These are phyloP conservation scores for Candida dubliniensis DNA, from an alignment of 1,139 yeast species.

Conservation along the genomic window DNA sequence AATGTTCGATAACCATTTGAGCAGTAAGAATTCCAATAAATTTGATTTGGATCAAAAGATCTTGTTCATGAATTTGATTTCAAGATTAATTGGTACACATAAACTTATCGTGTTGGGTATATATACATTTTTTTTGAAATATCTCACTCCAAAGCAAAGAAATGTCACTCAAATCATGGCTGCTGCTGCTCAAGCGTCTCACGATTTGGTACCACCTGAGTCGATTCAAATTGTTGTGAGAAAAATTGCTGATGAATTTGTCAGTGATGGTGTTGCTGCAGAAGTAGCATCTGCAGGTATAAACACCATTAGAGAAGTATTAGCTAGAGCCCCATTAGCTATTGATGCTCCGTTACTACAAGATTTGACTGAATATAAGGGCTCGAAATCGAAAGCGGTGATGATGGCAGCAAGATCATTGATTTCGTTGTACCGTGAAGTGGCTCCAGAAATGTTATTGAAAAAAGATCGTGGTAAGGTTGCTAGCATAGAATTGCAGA, in stretches of 20 bases:
- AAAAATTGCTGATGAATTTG: conserved; percentile 95
- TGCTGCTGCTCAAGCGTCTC: conserved; percentile 94
- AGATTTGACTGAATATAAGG: conserved; percentile 86
- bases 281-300: conserved; percentile 98
- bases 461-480: conserved; percentile 90
- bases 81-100: conserved; percentile 90
- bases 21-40: conserved; percentile 63
- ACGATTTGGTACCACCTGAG: conserved; percentile 96
- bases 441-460: conserved; percentile 93
- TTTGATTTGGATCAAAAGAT: conserved; percentile 87
- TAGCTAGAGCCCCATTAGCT: conserved; percentile 91
- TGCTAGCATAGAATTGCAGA: conserved; percentile 78
- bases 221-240: conserved; percentile 74
- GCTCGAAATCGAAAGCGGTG: conserved; percentile 91
- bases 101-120: conserved; percentile 87
- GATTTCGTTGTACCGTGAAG: conserved; percentile 81
- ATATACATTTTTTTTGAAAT: conserved; percentile 84
- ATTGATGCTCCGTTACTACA: conserved; percentile 84
- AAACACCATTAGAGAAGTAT: conserved; percentile 89
- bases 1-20: conserved; percentile 68
- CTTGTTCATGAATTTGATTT: conserved; percentile 78
- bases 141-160: conserved; percentile 88
- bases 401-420: conserved; percentile 93
- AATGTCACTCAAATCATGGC: conserved; percentile 97
- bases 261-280: conserved; percentile 96